Conservation (phyloP, 78 protist genomes). For the Andalucia godoyi region DNA sequence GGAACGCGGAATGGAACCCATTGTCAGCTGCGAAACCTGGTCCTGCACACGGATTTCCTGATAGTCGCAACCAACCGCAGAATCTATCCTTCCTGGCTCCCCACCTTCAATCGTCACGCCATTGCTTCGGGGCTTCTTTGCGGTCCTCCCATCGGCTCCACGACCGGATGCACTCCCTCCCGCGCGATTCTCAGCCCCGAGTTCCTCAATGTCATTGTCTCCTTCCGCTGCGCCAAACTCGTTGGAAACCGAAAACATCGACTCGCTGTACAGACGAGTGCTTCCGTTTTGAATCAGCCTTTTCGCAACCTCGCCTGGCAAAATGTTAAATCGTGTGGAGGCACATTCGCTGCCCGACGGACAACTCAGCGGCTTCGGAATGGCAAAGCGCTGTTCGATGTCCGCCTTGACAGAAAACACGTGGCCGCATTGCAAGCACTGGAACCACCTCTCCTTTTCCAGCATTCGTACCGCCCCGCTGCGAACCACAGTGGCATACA, state of each 20-base stretch:
- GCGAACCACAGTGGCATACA: conserved; percentile 25
- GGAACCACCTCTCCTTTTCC: not conserved
- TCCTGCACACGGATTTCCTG: conserved; percentile 77
- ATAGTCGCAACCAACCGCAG: conserved; percentile 28
- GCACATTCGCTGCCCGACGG: not conserved
- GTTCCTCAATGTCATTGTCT: too few relatives aligned
- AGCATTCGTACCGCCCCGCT: conserved; percentile 16
- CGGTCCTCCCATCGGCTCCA: too few relatives aligned
- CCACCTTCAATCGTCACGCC: too few relatives aligned
- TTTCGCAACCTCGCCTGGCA: too few relatives aligned
- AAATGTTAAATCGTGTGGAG: not conserved
- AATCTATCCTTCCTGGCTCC: too few relatives aligned
- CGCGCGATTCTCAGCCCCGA: not conserved
- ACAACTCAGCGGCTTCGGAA: not conserved
- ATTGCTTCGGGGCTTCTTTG: too few relatives aligned
- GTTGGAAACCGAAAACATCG: too few relatives aligned
- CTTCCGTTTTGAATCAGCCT: too few relatives aligned
- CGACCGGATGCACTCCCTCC: not conserved
- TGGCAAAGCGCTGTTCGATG: conserved; percentile 3
- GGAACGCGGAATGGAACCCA: conserved; percentile 79
- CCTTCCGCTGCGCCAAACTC: not conserved
- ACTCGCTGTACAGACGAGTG: too few relatives aligned
- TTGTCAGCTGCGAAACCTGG: conserved; percentile 30
- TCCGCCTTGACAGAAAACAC: not conserved
- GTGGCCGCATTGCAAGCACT: conserved; percentile 7